These are phyloP conservation scores for Aspergillus ochraceoroseus DNA, from an alignment of 2,329 filamentous ascomycete genomes.

Conservation along the genomic window DNA sequence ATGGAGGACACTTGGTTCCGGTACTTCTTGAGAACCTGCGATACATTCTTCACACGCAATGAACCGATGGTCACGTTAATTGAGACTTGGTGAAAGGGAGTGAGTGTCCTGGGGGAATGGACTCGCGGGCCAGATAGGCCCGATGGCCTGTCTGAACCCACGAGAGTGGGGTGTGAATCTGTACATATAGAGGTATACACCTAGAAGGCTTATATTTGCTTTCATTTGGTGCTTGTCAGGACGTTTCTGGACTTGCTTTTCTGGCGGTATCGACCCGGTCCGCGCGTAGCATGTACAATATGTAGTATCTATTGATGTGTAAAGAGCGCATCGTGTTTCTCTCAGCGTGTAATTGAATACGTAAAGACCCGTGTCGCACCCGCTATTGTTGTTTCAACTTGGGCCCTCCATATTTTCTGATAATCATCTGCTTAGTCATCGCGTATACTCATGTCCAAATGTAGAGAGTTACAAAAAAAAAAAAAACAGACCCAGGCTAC, in stretches of 20 bases:
- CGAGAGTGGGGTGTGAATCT: slow-evolving; percentile 21
- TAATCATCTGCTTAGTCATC: no score
- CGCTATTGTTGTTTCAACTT: no score
- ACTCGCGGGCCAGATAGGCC: slow-evolving; percentile 4
- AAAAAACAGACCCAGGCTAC: no score
- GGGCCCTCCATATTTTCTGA: no score
- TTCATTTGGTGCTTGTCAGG: slow-evolving; percentile 2
- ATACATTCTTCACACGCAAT: neutral
- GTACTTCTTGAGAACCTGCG: neutral
- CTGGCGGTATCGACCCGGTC: no score
- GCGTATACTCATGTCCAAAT: no score
- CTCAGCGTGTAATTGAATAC: no score
- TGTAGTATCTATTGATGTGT: no score
- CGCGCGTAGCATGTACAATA: no score
- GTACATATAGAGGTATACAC: slow-evolving; percentile 31
- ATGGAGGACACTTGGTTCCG: slow-evolving; percentile 12
- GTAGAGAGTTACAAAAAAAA: no score
- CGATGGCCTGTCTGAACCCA: slow-evolving; percentile 1
- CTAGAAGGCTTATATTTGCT: slow-evolving; percentile 12
- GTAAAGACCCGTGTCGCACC: no score
- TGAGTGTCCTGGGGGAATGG: slow-evolving; percentile 4
- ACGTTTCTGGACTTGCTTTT: neutral
- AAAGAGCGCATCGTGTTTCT: no score
- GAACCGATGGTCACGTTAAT: neutral
- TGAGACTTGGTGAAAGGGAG: neutral